Evolutionary conservation across 176 grass and related monocot genomes (phyloP).

Genomic region (Carex parvula): DNA sequence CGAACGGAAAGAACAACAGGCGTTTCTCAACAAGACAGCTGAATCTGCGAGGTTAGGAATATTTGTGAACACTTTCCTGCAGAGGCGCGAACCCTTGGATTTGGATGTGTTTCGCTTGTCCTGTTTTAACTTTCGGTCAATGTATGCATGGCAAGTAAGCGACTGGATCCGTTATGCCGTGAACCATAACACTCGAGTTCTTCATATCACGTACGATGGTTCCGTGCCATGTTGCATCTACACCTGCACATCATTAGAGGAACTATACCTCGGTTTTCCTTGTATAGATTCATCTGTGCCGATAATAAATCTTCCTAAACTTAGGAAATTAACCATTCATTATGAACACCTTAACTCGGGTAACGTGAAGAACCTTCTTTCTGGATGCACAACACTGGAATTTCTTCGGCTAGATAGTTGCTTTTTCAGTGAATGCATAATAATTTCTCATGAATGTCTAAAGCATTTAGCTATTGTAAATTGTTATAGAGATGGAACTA

Average conservation of each 20-base stretch:
- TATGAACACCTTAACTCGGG: not conserved
- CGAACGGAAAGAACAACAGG: not conserved
- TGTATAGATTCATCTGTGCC: not conserved
- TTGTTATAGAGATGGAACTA: not conserved
- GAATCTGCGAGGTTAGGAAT: not conserved
- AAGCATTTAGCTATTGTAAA: not conserved
- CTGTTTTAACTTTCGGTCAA: not conserved
- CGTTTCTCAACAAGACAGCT: too few species aligned
- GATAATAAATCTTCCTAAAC: not conserved
- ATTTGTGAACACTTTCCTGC: not conserved
- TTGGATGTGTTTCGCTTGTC: not conserved
- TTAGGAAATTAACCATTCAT: not conserved
- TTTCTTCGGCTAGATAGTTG: not conserved
- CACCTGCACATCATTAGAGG: slow-evolving; percentile 9
- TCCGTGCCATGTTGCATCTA: not conserved
- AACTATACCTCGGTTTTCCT: not conserved
- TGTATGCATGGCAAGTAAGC: not conserved
- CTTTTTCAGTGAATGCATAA: not conserved
- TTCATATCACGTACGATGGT: not conserved
- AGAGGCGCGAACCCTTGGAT: not conserved
- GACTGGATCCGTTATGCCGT: not conserved
- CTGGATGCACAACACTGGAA: not conserved
- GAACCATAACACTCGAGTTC: not conserved
- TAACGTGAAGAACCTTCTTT: not conserved
- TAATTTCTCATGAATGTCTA: not conserved